These are phyloP conservation scores for Pleurotus djamor DNA, from an alignment of 768 basidiomycete genomes.

Conservation along the genomic window DNA sequence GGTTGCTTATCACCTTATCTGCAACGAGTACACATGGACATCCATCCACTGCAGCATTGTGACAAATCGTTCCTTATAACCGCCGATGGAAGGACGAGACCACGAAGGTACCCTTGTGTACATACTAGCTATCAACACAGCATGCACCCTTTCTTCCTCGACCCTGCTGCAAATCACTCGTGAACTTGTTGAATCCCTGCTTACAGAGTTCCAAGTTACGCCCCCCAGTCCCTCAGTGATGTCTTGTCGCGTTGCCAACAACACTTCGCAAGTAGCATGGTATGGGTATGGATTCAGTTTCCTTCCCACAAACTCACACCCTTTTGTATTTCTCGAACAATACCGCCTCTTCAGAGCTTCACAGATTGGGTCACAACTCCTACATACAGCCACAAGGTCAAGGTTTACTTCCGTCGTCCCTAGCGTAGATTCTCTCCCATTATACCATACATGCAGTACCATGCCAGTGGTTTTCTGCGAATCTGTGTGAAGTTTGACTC, in stretches of 20 bases:
- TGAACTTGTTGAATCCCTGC: not conserved
- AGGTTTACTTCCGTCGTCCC: slow-evolving; percentile 5
- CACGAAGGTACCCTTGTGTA: not conserved
- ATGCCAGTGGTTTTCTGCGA: not conserved
- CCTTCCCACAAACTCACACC: not conserved
- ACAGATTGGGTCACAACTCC: not conserved
- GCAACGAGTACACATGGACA: not conserved
- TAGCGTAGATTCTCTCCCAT: not conserved
- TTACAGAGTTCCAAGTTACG: not conserved
- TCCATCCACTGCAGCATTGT: not conserved
- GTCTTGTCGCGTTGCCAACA: not conserved
- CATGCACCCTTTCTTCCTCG: not conserved
- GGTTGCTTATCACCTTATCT: not conserved
- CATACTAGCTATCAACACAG: not conserved
- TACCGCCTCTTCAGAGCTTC: not conserved
- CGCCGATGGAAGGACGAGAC: not conserved
- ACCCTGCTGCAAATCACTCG: not conserved
- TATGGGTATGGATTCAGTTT: not conserved
- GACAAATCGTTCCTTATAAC: not conserved
- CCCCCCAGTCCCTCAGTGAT: not conserved
- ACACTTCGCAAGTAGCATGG: not conserved
- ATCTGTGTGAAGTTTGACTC: not conserved
- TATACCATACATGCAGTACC: not conserved
- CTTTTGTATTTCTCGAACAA: not conserved
- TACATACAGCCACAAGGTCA: not conserved